Evolutionary conservation across 192 early-diverging fungal species (phyloP).

Genomic region (Backusella liffmaniae): DNA sequence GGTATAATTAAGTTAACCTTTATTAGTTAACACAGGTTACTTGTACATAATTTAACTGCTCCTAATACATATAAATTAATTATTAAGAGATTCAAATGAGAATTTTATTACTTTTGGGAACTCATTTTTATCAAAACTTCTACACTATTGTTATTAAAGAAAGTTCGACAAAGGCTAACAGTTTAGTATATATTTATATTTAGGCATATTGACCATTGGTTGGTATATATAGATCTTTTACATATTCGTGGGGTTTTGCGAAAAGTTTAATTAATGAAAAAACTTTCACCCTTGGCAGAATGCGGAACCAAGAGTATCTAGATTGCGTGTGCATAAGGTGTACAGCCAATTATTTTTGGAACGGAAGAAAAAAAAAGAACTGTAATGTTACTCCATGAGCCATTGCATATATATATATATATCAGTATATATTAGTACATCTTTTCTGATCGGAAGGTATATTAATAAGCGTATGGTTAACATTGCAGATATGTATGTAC

Average conservation of each 20-base stretch:
- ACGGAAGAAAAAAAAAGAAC: neutral
- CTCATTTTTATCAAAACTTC: too few species aligned
- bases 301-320: too few species aligned
- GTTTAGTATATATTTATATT: neutral
- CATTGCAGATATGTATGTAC: neutral
- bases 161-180: neutral
- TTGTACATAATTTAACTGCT: neutral
- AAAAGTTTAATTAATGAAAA: neutral
- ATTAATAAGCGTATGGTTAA: neutral
- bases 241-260: neutral
- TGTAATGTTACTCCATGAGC: neutral
- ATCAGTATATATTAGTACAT: too few species aligned
- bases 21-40: neutral
- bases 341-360: neutral
- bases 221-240: neutral
- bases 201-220: neutral
- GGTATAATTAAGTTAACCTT: neutral
- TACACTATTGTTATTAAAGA: neutral
- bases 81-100: neutral
- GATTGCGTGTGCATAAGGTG: neutral
- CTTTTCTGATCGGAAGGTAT: neutral
- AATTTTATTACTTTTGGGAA: neutral
- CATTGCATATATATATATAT: too few species aligned
- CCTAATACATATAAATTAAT: neutral
- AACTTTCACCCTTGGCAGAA: too few species aligned